phyloP scores from a whole-genome alignment of 805 yeast genomes.

The Starmera quercuum region DNA sequence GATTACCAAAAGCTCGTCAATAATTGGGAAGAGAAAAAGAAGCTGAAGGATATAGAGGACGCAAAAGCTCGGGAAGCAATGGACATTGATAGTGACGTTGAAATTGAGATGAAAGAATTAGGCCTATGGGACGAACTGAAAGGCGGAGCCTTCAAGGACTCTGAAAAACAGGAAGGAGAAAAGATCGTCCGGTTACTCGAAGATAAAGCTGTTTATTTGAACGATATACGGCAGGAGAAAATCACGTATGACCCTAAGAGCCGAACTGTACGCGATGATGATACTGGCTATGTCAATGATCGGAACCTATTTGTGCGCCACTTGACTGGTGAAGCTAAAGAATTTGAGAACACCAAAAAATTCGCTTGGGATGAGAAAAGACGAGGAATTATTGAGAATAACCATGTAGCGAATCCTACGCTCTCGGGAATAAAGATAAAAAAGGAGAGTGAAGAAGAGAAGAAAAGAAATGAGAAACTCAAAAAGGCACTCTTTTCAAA shows the following conservation, averaged over 20 bases:
- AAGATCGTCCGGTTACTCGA: constrained; percentile 55
- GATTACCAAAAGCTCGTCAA: constrained; percentile 49
- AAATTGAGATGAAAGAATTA: constrained; percentile 32
- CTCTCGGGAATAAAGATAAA: constrained; percentile 30
- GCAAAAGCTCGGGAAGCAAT: constrained; percentile 7
- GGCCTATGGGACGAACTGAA: constrained; percentile 22
- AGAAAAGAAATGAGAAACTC: constrained; percentile 20
- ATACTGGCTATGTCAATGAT: constrained; percentile 27
- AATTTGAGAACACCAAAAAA: constrained; percentile 38
- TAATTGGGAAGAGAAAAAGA: constrained; percentile 33
- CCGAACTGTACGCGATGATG: constrained; percentile 27
- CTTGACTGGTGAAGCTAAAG: constrained; percentile 48
- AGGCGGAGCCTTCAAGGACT: background rate
- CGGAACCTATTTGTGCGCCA: constrained; percentile 44
- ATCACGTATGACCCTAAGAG: constrained; percentile 49
- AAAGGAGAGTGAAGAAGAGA: constrained; percentile 23
- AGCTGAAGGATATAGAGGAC: constrained; percentile 7
- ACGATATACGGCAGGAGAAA: constrained; percentile 36
- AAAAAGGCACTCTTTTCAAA: constrained; percentile 26
- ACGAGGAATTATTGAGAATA: constrained; percentile 19
- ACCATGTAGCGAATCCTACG: constrained; percentile 39
- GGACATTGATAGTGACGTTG: constrained; percentile 33
- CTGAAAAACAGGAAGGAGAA: constrained; percentile 29
- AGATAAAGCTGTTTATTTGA: constrained; percentile 67
- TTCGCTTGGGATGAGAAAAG: constrained; percentile 41